These are phyloP conservation scores for Trapa bicornis DNA, from an alignment of 345 rosid species.

Conservation along the genomic window DNA sequence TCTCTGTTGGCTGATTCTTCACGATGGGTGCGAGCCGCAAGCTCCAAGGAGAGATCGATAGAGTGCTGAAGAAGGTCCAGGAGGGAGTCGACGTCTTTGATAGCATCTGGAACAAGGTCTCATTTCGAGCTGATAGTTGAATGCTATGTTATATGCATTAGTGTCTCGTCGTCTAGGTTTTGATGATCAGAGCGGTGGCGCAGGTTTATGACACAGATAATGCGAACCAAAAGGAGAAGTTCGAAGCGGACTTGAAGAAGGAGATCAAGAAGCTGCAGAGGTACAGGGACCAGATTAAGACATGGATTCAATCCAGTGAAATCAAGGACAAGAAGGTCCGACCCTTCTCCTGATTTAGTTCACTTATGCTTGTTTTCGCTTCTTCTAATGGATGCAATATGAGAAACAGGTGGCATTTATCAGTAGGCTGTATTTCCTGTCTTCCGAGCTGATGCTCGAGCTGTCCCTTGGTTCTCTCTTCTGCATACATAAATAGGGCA, in stretches of 20 bases:
- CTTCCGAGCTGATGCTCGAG: not conserved
- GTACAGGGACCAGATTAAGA: conserved; percentile 95
- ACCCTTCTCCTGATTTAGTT: conserved; percentile 1
- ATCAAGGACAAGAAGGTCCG: conserved; percentile 88
- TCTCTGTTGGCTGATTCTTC: not conserved
- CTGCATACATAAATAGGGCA: not conserved
- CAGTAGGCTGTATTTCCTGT: not conserved
- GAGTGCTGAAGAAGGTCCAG: conserved; percentile 95
- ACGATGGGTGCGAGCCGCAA: conserved; percentile 97
- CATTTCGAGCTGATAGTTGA: not conserved
- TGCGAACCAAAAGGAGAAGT: conserved; percentile 91
- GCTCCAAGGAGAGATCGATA: conserved; percentile 97
- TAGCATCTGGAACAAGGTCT: conserved; percentile 96
- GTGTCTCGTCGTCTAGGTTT: not conserved
- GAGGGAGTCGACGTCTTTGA: conserved; percentile 98
- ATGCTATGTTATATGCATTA: not conserved
- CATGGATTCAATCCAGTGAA: conserved; percentile 96
- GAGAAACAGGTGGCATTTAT: not conserved
- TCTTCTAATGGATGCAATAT: not conserved
- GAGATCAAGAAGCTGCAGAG: conserved; percentile 98
- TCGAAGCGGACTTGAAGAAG: conserved; percentile 96
- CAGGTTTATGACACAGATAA: conserved; percentile 96
- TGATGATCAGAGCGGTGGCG: not conserved
- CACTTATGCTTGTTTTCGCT: not conserved
- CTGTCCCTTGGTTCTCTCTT: not conserved